Evolutionary conservation across 1,284 basidiomycete genomes (phyloP), one percentile per base, ranked within the genome.

Genomic region (Rhodotorula mucilaginosa): DNA sequence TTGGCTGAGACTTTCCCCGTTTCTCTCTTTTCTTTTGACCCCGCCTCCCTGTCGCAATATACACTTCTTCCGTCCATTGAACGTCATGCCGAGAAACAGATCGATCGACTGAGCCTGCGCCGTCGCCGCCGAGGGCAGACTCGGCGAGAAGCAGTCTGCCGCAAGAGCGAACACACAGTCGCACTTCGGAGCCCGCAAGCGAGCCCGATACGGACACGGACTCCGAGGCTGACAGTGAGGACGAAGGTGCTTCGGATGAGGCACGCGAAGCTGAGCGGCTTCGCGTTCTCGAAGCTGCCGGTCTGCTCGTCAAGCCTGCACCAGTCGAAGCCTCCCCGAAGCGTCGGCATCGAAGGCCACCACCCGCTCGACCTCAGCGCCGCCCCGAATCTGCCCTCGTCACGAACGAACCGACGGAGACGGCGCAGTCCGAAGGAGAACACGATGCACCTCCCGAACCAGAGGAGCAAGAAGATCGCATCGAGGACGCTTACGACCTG

Each of bases 401-500:
- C 2, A 81, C 81, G 16, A 71, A 77, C 23, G 72, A 52, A 13
- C 44, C 46, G n/a, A 31, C 2, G 26, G 12, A 15, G 2, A 26
- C 29, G 18, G 34, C 44, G 34, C 44, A 79, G 2, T 80, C 83
- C 48, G 82, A 84, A 21, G 26, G 10, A 72, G 79, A 82, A 19
- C 39, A 79, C 18, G 58, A 64, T 34, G 29, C 23, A 7, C 58
- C 75, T 19, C 72, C 70, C 5, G 71, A 78, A 19, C 72, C 79
- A 10, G 80, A 81, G 5, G 81, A 83, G 52, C 82, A 84, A 72
- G 81, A 83, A 51, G 80, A 82, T 18, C 84, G 83, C 48, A 83
- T 91, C 66, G 89, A 94, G 77, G 94, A 97, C 81, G 94, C 94
- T 0, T 97, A 90, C 80, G 92, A 93, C 70, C 64, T 74, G 0